phyloP scores from a whole-genome alignment of 768 basidiomycete species.

The Sporobolomyces phaffii region DNA sequence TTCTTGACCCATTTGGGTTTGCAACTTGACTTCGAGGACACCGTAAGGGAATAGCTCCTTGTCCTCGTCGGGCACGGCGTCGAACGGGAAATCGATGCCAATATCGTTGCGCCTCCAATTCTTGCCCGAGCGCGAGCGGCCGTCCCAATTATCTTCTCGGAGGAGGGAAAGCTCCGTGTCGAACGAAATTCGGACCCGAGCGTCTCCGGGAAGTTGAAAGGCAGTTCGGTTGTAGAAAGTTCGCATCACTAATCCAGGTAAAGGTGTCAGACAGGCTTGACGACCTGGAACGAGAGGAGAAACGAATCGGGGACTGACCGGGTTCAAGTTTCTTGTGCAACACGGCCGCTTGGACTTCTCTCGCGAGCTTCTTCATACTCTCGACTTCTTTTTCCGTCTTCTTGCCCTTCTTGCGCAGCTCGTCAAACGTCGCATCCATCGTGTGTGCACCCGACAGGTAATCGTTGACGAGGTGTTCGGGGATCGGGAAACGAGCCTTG shows the following conservation, averaged over 20 bases:
- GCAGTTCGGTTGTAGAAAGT: slow-evolving; percentile 99
- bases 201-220: slow-evolving; percentile 97
- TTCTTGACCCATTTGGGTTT: slow-evolving; percentile 91
- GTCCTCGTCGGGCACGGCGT: slow-evolving; percentile 65
- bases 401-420: slow-evolving; percentile 74
- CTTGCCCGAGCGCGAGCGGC: slow-evolving; percentile 61
- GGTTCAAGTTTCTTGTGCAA: slow-evolving; percentile 73
- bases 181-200: slow-evolving; percentile 94
- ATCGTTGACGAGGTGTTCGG: slow-evolving; percentile 74
- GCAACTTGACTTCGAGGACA: slow-evolving; percentile 92
- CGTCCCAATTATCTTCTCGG: slow-evolving; percentile 96
- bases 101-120: slow-evolving; percentile 96
- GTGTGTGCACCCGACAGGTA: slow-evolving; percentile 85
- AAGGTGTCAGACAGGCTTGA: not conserved
- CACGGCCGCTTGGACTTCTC: slow-evolving; percentile 88
- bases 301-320: slow-evolving; percentile 52
- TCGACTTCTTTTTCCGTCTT: slow-evolving; percentile 89
- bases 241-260: slow-evolving; percentile 63
- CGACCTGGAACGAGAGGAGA: not conserved
- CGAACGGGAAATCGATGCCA: slow-evolving; percentile 78
- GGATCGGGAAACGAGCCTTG: slow-evolving; percentile 91
- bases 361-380: slow-evolving; percentile 90
- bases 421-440: slow-evolving; percentile 87
- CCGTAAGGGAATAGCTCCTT: slow-evolving; percentile 95
- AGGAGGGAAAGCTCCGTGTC: slow-evolving; percentile 93